These are phyloP conservation scores for Didymosphaeria variabile DNA, from an alignment of 2,329 filamentous ascomycete genomes.

Conservation along the genomic window DNA sequence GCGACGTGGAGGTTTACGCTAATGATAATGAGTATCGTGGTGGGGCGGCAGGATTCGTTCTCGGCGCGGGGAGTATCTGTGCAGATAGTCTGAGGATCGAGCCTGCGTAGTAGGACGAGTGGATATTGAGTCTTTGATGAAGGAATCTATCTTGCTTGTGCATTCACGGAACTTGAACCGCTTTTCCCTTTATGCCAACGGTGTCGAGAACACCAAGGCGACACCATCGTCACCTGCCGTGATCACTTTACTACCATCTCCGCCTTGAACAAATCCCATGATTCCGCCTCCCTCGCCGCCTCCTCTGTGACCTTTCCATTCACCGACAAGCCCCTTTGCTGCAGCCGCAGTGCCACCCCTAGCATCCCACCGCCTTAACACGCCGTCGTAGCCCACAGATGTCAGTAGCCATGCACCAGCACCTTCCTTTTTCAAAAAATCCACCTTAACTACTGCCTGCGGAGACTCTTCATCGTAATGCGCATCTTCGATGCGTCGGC, in stretches of 20 bases:
- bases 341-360: slow-evolving; percentile 72
- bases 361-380: slow-evolving; percentile 87
- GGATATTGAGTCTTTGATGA: background rate
- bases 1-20: background rate
- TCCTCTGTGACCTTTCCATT: slow-evolving; percentile 90
- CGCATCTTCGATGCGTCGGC: slow-evolving; percentile 80
- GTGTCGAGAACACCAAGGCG: slow-evolving; percentile 38
- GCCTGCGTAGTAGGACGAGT: background rate
- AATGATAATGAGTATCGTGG: slow-evolving; percentile 13
- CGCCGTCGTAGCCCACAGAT: slow-evolving; percentile 90
- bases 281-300: slow-evolving; percentile 88
- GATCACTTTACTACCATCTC: slow-evolving; percentile 76
- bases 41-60: slow-evolving; percentile 14
- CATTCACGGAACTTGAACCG: background rate
- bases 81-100: slow-evolving; percentile 10
- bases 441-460: slow-evolving; percentile 90
- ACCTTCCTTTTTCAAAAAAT: slow-evolving; percentile 72
- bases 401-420: slow-evolving; percentile 75
- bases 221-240: slow-evolving; percentile 86
- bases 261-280: slow-evolving; percentile 84
- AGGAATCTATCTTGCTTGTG: background rate
- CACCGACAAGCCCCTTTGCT: slow-evolving; percentile 76
- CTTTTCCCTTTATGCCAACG: slow-evolving; percentile 11
- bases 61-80: slow-evolving; percentile 8
- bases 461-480: slow-evolving; percentile 77